phyloP scores from a whole-genome alignment of 225 moss, liverwort and hornwort species.

The Physcomitrellopsis africana region DNA sequence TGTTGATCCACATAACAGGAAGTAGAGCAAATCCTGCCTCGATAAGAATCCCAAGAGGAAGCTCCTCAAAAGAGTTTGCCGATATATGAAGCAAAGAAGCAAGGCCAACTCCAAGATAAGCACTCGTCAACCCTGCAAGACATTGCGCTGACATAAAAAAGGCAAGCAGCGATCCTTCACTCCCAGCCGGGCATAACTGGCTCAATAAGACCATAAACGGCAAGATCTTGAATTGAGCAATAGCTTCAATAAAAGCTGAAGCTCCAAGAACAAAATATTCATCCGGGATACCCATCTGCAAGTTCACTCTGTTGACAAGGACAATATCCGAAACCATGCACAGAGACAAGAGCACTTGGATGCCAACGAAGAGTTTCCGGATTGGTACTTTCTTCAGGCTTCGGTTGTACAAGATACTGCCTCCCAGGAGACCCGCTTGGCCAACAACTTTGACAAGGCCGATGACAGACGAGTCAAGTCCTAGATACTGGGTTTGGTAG shows the following conservation, averaged over 20 bases:
- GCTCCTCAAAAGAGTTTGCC: conserved; percentile 62
- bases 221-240: conserved; percentile 80
- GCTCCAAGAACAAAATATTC: conserved; percentile 65
- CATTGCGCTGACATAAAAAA: conserved; percentile 84
- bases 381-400: conserved; percentile 60
- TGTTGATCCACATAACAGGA: conserved; percentile 63
- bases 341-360: conserved; percentile 67
- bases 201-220: conserved; percentile 75
- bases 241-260: conserved; percentile 71
- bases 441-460: conserved; percentile 84
- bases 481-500: conserved; percentile 71
- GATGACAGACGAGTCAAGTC: conserved; percentile 62
- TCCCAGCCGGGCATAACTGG: conserved; percentile 66
- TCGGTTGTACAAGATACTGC: conserved; percentile 63
- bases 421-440: conserved; percentile 65
- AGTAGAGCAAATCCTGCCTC: conserved; percentile 72
- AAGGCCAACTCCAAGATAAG: conserved; percentile 73
- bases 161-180: conserved; percentile 78
- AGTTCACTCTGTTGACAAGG: conserved; percentile 71
- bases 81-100: conserved; percentile 69
- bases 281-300: conserved; percentile 71
- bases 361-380: conserved; percentile 62
- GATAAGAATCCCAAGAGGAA: conserved; percentile 74
- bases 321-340: conserved; percentile 83
- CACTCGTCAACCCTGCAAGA: conserved; percentile 67